Evolutionary conservation across 441 rosid species (phyloP).

Genomic region (Melastoma candidum): DNA sequence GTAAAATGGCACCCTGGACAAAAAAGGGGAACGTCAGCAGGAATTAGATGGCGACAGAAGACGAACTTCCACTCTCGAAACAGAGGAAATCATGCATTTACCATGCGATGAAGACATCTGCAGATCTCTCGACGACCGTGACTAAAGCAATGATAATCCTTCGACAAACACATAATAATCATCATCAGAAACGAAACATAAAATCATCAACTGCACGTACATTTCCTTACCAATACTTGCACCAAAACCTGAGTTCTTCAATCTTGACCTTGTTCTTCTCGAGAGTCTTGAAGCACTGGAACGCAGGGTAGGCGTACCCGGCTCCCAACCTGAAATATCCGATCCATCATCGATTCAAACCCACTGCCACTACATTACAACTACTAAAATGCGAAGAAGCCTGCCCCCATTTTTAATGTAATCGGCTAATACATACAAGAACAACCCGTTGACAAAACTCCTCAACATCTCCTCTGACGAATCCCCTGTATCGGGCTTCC

Average conservation of each 20-base stretch:
- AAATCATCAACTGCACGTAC: no score
- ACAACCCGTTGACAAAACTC: neutral
- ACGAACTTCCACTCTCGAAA: slow-evolving; percentile 45
- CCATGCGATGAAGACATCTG: no score
- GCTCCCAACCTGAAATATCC: neutral
- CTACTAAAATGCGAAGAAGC: neutral
- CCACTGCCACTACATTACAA: neutral
- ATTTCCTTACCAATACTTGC: no score
- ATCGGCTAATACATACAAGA: neutral
- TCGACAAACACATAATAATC: slow-evolving; percentile 10
- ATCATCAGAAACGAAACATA: no score
- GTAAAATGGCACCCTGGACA: no score
- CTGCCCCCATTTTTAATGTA: no score
- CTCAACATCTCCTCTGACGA: neutral
- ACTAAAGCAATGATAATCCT: slow-evolving; percentile 70
- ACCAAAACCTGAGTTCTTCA: no score
- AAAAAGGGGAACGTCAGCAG: slow-evolving; percentile 1
- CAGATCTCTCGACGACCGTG: slow-evolving; percentile 56
- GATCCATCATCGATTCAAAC: neutral
- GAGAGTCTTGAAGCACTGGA: slow-evolving; percentile 8
- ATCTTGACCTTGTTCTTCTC: neutral
- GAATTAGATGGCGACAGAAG: slow-evolving; percentile 21
- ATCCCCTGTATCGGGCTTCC: no score
- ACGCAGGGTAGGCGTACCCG: slow-evolving; percentile 11
- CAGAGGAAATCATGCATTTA: slow-evolving; percentile 40